These are phyloP conservation scores for Alternaria panax DNA, from an alignment of 2,329 filamentous ascomycete species.

Conservation along the genomic window DNA sequence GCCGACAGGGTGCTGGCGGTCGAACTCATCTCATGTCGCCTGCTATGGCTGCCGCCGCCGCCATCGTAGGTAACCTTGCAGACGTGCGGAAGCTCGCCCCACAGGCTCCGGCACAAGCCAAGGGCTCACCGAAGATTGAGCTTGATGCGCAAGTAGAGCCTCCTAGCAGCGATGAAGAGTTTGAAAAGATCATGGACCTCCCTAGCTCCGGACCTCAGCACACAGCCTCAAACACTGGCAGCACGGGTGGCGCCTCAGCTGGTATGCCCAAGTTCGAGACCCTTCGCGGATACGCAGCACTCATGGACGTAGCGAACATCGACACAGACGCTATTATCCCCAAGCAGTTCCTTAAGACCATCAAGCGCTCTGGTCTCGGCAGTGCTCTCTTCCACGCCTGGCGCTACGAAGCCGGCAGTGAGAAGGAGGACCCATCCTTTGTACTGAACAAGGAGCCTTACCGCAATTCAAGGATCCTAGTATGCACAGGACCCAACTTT, in stretches of 20 bases:
- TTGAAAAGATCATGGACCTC: conserved; percentile 68
- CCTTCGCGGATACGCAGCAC: conserved; percentile 86
- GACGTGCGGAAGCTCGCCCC: conserved; percentile 83
- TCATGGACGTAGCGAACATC: conserved; percentile 86
- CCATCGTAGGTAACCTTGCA: conserved; percentile 86
- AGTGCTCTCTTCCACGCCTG: conserved; percentile 85
- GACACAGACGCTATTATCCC: conserved; percentile 99
- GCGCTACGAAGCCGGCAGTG: conserved; percentile 71
- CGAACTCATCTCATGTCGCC: conserved; percentile 97
- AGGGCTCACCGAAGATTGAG: conserved; percentile 65
- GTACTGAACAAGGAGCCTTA: conserved; percentile 91
- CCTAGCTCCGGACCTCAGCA: conserved; percentile 69
- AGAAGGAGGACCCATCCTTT: conserved; percentile 79
- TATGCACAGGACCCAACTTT: conserved; percentile 92
- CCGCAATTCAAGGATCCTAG: conserved; percentile 83
- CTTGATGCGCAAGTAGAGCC: conserved; percentile 67
- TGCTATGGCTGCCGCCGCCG: conserved; percentile 92
- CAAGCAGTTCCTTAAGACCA: conserved; percentile 99
- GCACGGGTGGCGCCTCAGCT: conserved; percentile 55
- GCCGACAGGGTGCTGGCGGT: conserved; percentile 88
- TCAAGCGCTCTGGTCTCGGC: conserved; percentile 95
- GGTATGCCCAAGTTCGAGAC: conserved; percentile 85
- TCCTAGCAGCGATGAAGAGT: conserved; percentile 66
- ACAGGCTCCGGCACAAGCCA: conserved; percentile 51
- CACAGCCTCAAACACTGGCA: conserved; percentile 62